Evolutionary conservation across 108 stramenopile species (phyloP).

Genomic region (Skeletonema tropicum): DNA sequence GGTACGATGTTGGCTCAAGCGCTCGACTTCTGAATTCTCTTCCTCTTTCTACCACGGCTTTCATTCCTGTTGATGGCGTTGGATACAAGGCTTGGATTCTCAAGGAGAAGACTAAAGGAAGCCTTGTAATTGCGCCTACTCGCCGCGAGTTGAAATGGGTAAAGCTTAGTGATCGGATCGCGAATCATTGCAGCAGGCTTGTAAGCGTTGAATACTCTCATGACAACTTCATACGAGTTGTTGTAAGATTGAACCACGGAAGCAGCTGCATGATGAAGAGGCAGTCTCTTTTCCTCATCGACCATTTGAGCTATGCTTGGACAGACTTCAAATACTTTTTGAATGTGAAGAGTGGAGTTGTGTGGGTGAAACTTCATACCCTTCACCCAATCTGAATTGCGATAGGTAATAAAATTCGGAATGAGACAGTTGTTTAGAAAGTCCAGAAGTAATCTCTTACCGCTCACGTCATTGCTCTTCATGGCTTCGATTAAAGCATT

Average conservation of each 20-base stretch:
- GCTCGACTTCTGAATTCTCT: neutral
- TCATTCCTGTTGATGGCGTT: neutral
- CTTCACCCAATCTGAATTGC: too few species aligned
- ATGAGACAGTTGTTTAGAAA: too few species aligned
- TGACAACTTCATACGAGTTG: slow-evolving; percentile 35
- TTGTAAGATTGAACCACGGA: slow-evolving; percentile 16
- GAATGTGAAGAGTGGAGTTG: neutral
- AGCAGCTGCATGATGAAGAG: slow-evolving; percentile 43
- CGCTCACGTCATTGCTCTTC: too few species aligned
- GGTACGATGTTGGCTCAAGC: too few species aligned
- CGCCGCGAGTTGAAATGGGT: slow-evolving; percentile 58
- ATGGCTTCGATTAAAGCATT: neutral
- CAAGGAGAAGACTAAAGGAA: neutral
- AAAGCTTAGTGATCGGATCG: slow-evolving; percentile 51
- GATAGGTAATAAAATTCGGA: too few species aligned
- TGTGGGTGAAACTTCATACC: too few species aligned
- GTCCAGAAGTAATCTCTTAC: too few species aligned
- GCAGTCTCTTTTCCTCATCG: slow-evolving; percentile 25
- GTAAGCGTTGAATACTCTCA: slow-evolving; percentile 31
- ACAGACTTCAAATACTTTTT: slow-evolving; percentile 19
- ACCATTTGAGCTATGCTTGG: slow-evolving; percentile 8
- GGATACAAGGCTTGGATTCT: neutral
- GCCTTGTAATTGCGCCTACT: neutral
- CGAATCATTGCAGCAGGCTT: slow-evolving; percentile 17
- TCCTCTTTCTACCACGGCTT: neutral